Conservation (phyloP, 208 protist species). For the Wallacemonas collosoma region DNA sequence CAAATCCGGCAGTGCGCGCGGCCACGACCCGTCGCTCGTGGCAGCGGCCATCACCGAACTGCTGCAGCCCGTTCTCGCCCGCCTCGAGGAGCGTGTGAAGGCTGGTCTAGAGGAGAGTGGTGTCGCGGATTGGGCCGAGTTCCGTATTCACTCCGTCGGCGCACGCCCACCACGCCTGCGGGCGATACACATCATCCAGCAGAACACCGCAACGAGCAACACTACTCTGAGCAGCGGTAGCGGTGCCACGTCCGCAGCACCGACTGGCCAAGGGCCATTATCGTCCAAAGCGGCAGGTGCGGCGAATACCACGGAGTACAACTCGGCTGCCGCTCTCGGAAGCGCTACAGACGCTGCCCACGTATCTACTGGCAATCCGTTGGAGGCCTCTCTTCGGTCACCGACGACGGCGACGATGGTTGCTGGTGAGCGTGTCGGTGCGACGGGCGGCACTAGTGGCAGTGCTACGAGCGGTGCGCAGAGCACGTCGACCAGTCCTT, state of each 20-base stretch:
- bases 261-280: neutral
- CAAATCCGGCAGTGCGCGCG: neutral
- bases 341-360: too few relatives aligned
- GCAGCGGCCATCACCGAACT: constrained; percentile 22
- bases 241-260: neutral
- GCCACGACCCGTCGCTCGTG: constrained; percentile 14
- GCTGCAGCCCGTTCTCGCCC: constrained; percentile 22
- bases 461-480: neutral
- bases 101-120: constrained; percentile 83
- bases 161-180: constrained; percentile 56
- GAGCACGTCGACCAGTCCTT: too few relatives aligned
- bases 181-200: constrained; percentile 61
- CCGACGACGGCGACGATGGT: neutral
- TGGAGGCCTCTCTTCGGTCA: neutral
- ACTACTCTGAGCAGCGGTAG: constrained; percentile 19
- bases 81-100: constrained; percentile 74
- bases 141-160: constrained; percentile 67
- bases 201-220: constrained; percentile 14
- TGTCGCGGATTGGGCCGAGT: constrained; percentile 66
- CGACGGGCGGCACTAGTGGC: neutral
- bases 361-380: too few relatives aligned
- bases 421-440: neutral
- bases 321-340: too few relatives aligned
- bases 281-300: neutral
- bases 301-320: too few relatives aligned